Conservation (phyloP, 1,284 basidiomycete species). For the Ganoderma sinense region DNA sequence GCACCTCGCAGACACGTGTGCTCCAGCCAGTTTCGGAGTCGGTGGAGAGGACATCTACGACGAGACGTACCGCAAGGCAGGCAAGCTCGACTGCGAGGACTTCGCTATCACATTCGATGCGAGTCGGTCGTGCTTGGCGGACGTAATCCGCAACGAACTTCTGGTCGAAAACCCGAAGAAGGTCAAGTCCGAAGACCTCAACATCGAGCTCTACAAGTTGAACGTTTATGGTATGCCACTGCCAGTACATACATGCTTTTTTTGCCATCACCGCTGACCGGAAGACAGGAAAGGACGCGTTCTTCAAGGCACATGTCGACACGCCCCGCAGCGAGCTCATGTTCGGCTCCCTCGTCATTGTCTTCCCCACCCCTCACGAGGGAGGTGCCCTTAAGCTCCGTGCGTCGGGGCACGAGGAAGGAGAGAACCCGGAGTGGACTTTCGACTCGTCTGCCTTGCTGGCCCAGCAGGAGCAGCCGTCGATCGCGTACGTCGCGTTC, state of each 20-base stretch:
- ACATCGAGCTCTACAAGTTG: slow-evolving; percentile 38
- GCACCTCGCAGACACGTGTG: slow-evolving; percentile 28
- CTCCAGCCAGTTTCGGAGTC: slow-evolving; percentile 33
- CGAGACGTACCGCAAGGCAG: slow-evolving; percentile 36
- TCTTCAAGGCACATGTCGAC: slow-evolving; percentile 39
- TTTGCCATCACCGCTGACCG: too few relatives aligned
- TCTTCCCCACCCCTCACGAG: slow-evolving; percentile 49
- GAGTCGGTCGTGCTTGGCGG: slow-evolving; percentile 31
- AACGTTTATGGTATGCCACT: slow-evolving; percentile 18
- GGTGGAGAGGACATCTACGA: slow-evolving; percentile 31
- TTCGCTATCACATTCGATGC: slow-evolving; percentile 41
- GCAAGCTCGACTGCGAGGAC: slow-evolving; percentile 34
- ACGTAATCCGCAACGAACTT: slow-evolving; percentile 33
- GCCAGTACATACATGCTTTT: not conserved
- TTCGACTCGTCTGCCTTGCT: slow-evolving; percentile 44
- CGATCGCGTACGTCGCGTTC: slow-evolving; percentile 47
- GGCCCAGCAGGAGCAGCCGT: slow-evolving; percentile 10
- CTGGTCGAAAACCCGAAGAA: slow-evolving; percentile 27
- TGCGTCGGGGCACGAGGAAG: slow-evolving; percentile 31
- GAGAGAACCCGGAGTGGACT: slow-evolving; percentile 18
- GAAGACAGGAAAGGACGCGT: slow-evolving; percentile 27
- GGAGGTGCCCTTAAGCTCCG: slow-evolving; percentile 48
- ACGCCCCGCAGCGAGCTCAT: slow-evolving; percentile 34
- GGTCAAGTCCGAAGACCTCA: slow-evolving; percentile 1
- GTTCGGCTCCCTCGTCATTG: slow-evolving; percentile 52